Conservation (phyloP, 345 rosid species). For the Capsella bursapastoris region DNA sequence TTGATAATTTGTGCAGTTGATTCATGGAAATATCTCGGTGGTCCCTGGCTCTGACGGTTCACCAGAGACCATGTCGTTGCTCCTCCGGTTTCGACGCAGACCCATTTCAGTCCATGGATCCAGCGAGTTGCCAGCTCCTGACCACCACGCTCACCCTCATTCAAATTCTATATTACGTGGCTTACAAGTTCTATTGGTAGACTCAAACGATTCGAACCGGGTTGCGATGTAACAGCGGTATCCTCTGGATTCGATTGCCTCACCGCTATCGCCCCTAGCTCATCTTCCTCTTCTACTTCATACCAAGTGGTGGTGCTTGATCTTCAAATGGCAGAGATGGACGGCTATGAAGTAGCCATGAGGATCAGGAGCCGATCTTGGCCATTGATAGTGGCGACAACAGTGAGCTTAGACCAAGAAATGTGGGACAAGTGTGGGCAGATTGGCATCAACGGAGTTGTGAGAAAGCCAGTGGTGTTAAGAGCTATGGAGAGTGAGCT, state of each 20-base stretch:
- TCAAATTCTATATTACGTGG: conserved; percentile 69
- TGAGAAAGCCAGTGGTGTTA: conserved; percentile 70
- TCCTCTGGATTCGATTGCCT: conserved; percentile 84
- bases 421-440: conserved; percentile 69
- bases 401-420: conserved; percentile 61
- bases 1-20: conserved; percentile 53
- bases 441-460: conserved; percentile 78
- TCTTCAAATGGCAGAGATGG: conserved; percentile 76
- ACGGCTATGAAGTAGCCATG: conserved; percentile 81
- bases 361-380: conserved; percentile 69
- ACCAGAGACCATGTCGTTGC: conserved; percentile 73
- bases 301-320: conserved; percentile 76
- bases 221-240: conserved; percentile 70
- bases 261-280: conserved; percentile 50
- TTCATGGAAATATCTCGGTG: conserved; percentile 88
- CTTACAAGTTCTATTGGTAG: conserved; percentile 74
- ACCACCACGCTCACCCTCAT: conserved; percentile 50
- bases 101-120: conserved; percentile 49
- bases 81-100: conserved; percentile 66
- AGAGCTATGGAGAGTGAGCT: conserved; percentile 78
- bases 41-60: conserved; percentile 61
- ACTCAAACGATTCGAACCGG: conserved; percentile 72
- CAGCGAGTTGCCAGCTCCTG: conserved; percentile 57
- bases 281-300: conserved; percentile 43
- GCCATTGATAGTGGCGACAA: conserved; percentile 75